Evolutionary conservation across 305 asterid genomes (phyloP).

Genomic region (Fraxinus xanthoxyloides): DNA sequence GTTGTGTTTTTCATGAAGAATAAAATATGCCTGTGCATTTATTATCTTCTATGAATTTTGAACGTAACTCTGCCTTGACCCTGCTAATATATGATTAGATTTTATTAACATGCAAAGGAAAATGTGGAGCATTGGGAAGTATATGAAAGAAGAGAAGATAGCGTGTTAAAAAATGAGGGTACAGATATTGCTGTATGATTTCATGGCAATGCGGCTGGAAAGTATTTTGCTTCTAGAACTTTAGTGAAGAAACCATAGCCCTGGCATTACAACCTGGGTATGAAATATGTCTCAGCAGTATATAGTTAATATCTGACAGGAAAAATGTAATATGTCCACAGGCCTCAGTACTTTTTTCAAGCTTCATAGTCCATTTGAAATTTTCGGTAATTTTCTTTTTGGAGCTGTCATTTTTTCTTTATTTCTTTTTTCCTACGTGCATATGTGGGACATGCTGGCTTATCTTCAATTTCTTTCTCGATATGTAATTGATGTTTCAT

Average conservation of each 20-base stretch:
- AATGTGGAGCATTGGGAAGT: not conserved
- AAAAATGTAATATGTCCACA: not conserved
- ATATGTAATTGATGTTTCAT: conserved; percentile 2
- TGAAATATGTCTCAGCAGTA: not conserved
- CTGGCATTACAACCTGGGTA: not conserved
- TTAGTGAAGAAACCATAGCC: not conserved
- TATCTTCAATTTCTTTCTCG: not conserved
- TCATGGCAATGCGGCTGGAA: not conserved
- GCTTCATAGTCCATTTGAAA: not conserved
- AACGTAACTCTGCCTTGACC: not conserved
- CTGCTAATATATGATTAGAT: not conserved
- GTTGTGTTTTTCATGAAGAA: not conserved
- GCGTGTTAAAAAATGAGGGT: not conserved
- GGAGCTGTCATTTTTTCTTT: not conserved
- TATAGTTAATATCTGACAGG: conserved; percentile 3
- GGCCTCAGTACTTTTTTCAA: not conserved
- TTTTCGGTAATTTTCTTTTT: not conserved
- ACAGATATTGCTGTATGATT: not conserved
- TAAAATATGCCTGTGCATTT: not conserved
- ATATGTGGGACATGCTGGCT: not conserved
- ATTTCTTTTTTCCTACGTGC: not conserved
- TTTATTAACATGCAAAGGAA: not conserved
- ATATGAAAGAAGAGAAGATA: not conserved
- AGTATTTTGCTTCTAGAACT: not conserved
- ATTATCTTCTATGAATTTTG: not conserved